Percentiles rank a stretch among this genome's conserved stretches.
Evolutionary conservation across 2,329 filamentous ascomycete genomes (phyloP).

Genomic region (Elsinoe fawcettii): DNA sequence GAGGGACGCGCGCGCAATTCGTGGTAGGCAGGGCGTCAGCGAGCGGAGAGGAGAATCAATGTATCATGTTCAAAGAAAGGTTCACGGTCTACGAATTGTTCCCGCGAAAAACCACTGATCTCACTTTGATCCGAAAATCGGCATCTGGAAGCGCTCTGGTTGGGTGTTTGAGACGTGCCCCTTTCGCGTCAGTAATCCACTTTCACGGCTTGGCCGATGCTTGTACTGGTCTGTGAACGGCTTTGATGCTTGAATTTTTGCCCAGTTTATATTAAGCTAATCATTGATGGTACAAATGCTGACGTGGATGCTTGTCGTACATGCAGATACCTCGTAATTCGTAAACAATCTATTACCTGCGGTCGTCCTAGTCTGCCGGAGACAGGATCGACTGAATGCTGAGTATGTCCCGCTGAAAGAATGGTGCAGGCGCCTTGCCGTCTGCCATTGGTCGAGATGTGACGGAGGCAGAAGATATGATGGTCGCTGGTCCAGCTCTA

Average conservation of each 20-base stretch:
- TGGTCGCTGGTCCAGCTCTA: neutral
- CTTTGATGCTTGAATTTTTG: neutral
- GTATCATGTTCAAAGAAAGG: constrained; percentile 6
- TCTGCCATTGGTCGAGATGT: neutral
- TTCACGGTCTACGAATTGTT: neutral
- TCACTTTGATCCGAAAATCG: constrained; percentile 13
- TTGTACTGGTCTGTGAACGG: neutral
- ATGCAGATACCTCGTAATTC: neutral
- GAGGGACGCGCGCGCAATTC: constrained; percentile 1
- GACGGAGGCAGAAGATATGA: neutral
- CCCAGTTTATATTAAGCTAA: constrained; percentile 9
- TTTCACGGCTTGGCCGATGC: constrained; percentile 6
- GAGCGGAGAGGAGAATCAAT: neutral
- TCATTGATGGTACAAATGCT: neutral
- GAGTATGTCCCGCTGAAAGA: constrained; percentile 17
- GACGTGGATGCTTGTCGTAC: neutral
- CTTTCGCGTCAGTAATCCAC: constrained; percentile 10
- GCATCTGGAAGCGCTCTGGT: neutral
- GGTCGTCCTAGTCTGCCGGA: constrained; percentile 12
- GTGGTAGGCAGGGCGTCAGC: neutral
- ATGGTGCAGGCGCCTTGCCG: neutral
- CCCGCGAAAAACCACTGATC: neutral
- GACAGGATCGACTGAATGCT: constrained; percentile 29
- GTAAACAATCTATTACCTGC: neutral
- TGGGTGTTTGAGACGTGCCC: neutral